Percentiles rank a stretch among this genome's conserved stretches.
phyloP scores from a whole-genome alignment of 768 basidiomycete genomes.

The Lactifluus subvellereus region DNA sequence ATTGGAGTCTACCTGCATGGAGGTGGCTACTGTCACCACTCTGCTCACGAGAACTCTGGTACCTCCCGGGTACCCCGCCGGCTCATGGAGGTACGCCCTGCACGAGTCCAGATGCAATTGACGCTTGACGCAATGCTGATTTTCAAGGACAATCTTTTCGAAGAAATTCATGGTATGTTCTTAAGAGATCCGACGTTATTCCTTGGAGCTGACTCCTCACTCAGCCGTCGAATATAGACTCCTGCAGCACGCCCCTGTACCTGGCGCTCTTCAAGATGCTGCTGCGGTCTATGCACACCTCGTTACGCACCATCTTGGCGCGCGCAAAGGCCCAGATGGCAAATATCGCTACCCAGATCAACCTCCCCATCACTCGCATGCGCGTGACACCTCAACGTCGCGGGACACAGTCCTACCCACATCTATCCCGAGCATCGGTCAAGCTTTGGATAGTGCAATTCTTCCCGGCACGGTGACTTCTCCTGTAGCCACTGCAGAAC shows the following conservation, averaged over 20 bases:
- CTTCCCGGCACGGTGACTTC: neutral
- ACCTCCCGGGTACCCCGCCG: conserved; percentile 46
- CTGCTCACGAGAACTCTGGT: conserved; percentile 43
- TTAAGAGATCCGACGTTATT: neutral
- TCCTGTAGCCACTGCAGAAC: neutral
- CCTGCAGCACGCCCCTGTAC: conserved; percentile 47
- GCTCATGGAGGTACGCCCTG: conserved; percentile 36
- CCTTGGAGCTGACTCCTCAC: neutral
- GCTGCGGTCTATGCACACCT: conserved; percentile 48
- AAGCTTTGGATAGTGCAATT: neutral
- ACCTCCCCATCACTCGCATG: conserved; percentile 18
- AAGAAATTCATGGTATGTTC: conserved; percentile 32
- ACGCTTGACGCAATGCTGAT: neutral
- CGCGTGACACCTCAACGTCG: neutral
- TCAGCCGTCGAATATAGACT: conserved; percentile 46
- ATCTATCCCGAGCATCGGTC: neutral
- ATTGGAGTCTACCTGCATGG: conserved; percentile 51
- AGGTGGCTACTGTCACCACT: conserved; percentile 54
- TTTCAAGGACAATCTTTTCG: conserved; percentile 31
- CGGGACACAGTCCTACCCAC: neutral
- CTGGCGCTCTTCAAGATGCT: conserved; percentile 48
- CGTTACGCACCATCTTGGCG: conserved; percentile 29
- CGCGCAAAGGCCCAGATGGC: conserved; percentile 25
- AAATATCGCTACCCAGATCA: conserved; percentile 24
- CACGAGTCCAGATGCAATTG: neutral